Evolutionary conservation across 768 basidiomycete genomes (phyloP), one percentile per base, ranked within the genome.

Genomic region (Lactarius hengduanensis): DNA sequence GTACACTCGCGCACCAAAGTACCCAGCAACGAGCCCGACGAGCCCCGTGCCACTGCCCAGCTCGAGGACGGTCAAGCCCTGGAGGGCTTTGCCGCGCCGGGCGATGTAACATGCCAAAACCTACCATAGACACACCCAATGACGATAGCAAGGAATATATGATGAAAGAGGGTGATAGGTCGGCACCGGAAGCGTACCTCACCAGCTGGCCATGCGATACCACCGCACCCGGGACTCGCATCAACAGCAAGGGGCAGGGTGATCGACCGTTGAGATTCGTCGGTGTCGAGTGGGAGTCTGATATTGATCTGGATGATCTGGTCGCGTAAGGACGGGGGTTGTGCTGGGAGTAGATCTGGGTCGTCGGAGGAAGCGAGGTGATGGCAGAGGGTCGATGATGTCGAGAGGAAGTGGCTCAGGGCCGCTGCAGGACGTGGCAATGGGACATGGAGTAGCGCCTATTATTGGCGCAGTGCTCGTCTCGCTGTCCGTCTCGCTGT

Each of bases 21-120:
- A 80, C 6, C 83, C 93, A 2, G 89, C 89, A 6, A 90, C 87
- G 32, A 98, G 83, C 10, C 94, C 94, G n/a, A 96, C 94, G 28
- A 98, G 81, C 20, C 95, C 95, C 3, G 95, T 98, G 2, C 95
- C 95, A 70, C 90, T 90, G 5, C 95, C 95, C 2, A 98, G 83
- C 73, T 98, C 95, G 20, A 97, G 74, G 15, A 96, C 78, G 36
- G 74, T 83, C 75, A 82, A 86, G 57, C 82, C 82, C 32, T 77
- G 67, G 34, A 96, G 77, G 57, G 81, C 83, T 3, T 70, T 72
- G 0, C 84, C 85, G 56, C 83, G 81, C 55, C 84, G 81, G 20
- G 86, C 79, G 40, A 97, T 79, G 75, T 96, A 95, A 54, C 79
- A 83, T 11, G 92, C 84, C 7, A 97, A 80, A 36, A 95, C 87